phyloP scores from a whole-genome alignment of 495 filamentous ascomycete species.

The Aspergillus leporis region DNA sequence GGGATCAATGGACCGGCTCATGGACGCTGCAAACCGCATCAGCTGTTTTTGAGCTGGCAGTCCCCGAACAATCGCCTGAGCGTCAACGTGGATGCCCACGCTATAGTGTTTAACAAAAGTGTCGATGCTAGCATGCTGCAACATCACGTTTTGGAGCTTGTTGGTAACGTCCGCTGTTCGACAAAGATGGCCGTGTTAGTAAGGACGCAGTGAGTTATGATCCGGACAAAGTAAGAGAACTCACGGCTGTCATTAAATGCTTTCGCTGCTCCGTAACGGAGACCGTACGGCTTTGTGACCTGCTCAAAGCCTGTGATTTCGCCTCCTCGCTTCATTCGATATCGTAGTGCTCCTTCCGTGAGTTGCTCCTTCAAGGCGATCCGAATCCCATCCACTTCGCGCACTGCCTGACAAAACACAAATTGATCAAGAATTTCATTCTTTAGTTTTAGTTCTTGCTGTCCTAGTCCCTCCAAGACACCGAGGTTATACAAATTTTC shows the following conservation, averaged over 20 bases:
- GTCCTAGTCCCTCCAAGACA: constrained; percentile 28
- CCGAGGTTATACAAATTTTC: constrained; percentile 33
- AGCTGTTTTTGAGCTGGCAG: constrained; percentile 30
- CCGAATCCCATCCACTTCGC: constrained; percentile 20
- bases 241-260: constrained; percentile 37
- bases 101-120: constrained; percentile 40
- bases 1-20: constrained; percentile 40
- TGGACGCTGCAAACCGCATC: constrained; percentile 32
- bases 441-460: constrained; percentile 32
- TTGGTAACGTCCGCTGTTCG: constrained; percentile 36
- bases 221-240: constrained; percentile 15
- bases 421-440: constrained; percentile 25
- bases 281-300: constrained; percentile 31
- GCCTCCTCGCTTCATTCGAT: constrained; percentile 30
- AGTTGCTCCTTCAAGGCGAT: constrained; percentile 34
- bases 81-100: constrained; percentile 34
- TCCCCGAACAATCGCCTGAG: constrained; percentile 33
- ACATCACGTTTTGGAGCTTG: constrained; percentile 40
- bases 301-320: constrained; percentile 31
- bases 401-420: constrained; percentile 22
- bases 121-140: constrained; percentile 35
- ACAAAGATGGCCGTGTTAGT: constrained; percentile 15
- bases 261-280: constrained; percentile 37
- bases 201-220: constrained; percentile 11
- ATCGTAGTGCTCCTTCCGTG: constrained; percentile 24